These are phyloP conservation scores for Fibroporia radiculosa DNA, from an alignment of 768 basidiomycete genomes.

Conservation along the genomic window DNA sequence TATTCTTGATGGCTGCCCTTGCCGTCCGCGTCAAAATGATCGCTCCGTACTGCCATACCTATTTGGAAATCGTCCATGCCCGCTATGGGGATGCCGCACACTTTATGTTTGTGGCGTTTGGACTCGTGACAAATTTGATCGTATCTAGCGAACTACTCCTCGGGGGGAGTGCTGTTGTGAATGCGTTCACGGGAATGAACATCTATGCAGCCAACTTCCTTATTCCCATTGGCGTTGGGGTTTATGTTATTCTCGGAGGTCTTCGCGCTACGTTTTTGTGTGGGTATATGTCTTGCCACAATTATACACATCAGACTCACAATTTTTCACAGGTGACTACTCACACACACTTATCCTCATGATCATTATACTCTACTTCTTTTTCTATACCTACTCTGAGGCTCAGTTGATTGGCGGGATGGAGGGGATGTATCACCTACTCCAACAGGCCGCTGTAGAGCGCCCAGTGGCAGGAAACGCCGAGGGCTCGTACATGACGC, in stretches of 20 bases:
- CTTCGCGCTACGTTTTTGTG: constrained; percentile 27
- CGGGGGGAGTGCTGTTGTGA: constrained; percentile 31
- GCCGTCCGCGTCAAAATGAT: constrained; percentile 26
- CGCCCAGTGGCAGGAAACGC: constrained; percentile 37
- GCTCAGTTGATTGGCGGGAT: constrained; percentile 30
- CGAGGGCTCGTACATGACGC: constrained; percentile 40
- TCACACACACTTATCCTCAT: constrained; percentile 31
- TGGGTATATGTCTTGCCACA: constrained; percentile 6
- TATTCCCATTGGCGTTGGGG: constrained; percentile 32
- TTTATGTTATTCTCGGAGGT: constrained; percentile 30
- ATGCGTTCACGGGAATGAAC: constrained; percentile 33
- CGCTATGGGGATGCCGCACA: constrained; percentile 24
- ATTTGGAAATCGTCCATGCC: constrained; percentile 28
- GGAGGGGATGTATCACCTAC: constrained; percentile 33
- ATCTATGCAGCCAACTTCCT: constrained; percentile 32
- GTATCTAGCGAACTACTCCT: constrained; percentile 30
- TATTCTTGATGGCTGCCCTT: constrained; percentile 20
- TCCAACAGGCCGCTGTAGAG: constrained; percentile 31
- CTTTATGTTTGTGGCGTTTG: constrained; percentile 20
- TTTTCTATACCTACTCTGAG: constrained; percentile 19
- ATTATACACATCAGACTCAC: background rate
- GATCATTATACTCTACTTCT: constrained; percentile 27
- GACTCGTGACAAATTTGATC: constrained; percentile 20
- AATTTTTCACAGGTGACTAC: constrained; percentile 16
- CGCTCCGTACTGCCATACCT: constrained; percentile 28